These are phyloP conservation scores for Pittosporum tobira DNA, from an alignment of 129 eudicot species.

Conservation along the genomic window DNA sequence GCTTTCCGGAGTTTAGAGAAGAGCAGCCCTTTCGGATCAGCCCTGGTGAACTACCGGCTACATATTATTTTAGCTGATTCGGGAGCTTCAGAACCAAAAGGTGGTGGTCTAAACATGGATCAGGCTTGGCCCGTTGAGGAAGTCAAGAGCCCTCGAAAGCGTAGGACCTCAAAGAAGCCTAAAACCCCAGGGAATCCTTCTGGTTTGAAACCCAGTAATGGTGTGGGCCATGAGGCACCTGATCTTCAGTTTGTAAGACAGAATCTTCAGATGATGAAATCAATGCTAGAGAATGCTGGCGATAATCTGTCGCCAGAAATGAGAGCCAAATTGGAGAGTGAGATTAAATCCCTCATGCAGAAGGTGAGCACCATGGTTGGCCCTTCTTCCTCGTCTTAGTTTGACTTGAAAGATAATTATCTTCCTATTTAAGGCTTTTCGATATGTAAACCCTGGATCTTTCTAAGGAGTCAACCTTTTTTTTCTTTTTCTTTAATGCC, in stretches of 20 bases:
- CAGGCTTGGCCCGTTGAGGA: not conserved
- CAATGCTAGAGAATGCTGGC: slow-evolving; percentile 73
- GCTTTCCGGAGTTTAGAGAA: slow-evolving; percentile 44
- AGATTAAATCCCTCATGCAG: slow-evolving; percentile 54
- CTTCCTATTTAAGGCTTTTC: slow-evolving; percentile 3
- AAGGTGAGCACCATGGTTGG: slow-evolving; percentile 55
- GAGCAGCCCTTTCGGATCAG: slow-evolving; percentile 40
- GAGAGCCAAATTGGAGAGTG: slow-evolving; percentile 68
- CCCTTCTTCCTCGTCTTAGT: slow-evolving; percentile 39
- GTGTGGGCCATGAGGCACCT: slow-evolving; percentile 28
- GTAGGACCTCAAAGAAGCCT: not conserved
- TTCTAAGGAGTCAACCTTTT: too few species aligned
- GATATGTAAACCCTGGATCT: not conserved
- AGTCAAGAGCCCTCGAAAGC: slow-evolving; percentile 6
- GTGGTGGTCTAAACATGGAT: not conserved
- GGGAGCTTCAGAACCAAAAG: slow-evolving; percentile 12
- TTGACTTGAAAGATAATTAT: slow-evolving; percentile 8
- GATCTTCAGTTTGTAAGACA: slow-evolving; percentile 41
- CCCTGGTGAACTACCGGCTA: slow-evolving; percentile 35
- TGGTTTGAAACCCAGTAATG: slow-evolving; percentile 18
- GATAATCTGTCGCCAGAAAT: slow-evolving; percentile 47
- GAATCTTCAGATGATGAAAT: slow-evolving; percentile 77
- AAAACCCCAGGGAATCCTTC: slow-evolving; percentile 11
- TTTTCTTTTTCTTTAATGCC: too few species aligned
- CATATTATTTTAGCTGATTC: slow-evolving; percentile 21